phyloP scores from a whole-genome alignment of 441 rosid species.

The Biscutella laevigata region DNA sequence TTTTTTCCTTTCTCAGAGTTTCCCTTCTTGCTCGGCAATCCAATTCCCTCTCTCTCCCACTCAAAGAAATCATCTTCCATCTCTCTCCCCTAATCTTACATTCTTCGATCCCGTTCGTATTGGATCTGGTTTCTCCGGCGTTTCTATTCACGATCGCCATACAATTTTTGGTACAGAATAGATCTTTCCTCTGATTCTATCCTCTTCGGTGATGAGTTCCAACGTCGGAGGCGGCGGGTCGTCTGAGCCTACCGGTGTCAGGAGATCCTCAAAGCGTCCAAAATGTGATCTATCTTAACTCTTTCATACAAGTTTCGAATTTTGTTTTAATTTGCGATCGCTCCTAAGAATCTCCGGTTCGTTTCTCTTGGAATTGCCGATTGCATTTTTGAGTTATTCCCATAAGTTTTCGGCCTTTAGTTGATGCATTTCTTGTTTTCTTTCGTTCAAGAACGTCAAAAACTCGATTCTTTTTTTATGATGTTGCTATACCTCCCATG shows the following conservation, averaged over 20 bases:
- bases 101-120: neutral
- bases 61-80: neutral
- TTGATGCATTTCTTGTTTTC: slow-evolving; percentile 1
- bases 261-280: slow-evolving; percentile 34
- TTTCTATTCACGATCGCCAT: neutral
- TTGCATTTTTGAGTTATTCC: neutral
- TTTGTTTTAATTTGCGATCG: neutral
- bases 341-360: neutral
- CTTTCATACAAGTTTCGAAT: too few relatives aligned
- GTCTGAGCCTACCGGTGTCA: slow-evolving; percentile 27
- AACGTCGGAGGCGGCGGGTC: slow-evolving; percentile 30
- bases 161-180: neutral
- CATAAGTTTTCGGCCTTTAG: too few relatives aligned
- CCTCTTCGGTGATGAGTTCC: slow-evolving; percentile 27
- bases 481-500: neutral
- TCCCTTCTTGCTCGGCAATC: neutral
- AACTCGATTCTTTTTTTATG: neutral
- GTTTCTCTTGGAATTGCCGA: neutral
- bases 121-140: neutral
- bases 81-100: slow-evolving; percentile 9
- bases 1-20: neutral
- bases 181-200: neutral
- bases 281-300: slow-evolving; percentile 36
- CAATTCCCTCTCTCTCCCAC: neutral
- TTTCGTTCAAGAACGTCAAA: neutral